A percentile compares a stretch with the other conserved stretches of the same genome.
Conservation (phyloP, 331 rosid genomes). For the Malus hybrid region DNA sequence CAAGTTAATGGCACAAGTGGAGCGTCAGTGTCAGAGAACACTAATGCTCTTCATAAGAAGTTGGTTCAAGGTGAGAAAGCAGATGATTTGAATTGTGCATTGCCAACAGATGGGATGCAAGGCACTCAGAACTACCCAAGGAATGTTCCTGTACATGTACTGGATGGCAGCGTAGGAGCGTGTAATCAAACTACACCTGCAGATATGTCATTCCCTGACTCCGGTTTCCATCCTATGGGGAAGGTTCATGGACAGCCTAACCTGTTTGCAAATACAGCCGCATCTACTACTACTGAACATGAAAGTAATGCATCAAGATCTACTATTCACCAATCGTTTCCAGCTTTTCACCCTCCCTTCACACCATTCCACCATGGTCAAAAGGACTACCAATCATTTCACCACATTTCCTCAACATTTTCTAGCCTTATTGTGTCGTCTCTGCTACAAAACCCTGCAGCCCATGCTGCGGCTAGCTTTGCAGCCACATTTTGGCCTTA, state of each 20-base stretch:
- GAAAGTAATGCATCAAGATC: slow-evolving; percentile 50
- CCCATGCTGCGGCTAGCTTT: slow-evolving; percentile 87
- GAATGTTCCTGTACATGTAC: slow-evolving; percentile 81
- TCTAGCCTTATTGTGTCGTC: slow-evolving; percentile 61
- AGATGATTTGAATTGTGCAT: slow-evolving; percentile 42
- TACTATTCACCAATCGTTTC: slow-evolving; percentile 62
- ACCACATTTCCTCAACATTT: slow-evolving; percentile 61
- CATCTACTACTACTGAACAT: slow-evolving; percentile 47
- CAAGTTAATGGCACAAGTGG: slow-evolving; percentile 39
- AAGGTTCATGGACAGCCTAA: slow-evolving; percentile 42
- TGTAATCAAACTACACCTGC: slow-evolving; percentile 40
- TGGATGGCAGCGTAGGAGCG: slow-evolving; percentile 66
- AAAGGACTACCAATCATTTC: slow-evolving; percentile 52
- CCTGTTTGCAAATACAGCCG: slow-evolving; percentile 37
- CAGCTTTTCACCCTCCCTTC: slow-evolving; percentile 51
- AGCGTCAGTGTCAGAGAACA: slow-evolving; percentile 34
- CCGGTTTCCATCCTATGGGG: slow-evolving; percentile 49
- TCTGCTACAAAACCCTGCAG: slow-evolving; percentile 83
- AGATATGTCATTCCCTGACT: slow-evolving; percentile 41
- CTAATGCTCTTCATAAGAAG: slow-evolving; percentile 35
- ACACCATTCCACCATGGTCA: slow-evolving; percentile 36
- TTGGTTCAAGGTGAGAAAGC: slow-evolving; percentile 41
- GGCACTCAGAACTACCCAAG: slow-evolving; percentile 72
- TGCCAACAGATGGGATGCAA: slow-evolving; percentile 58
- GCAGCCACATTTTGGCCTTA: slow-evolving; percentile 80